Base-by-base conservation (phyloP, 208 protist genomes). In the Wallacemonas sp. region DNA sequence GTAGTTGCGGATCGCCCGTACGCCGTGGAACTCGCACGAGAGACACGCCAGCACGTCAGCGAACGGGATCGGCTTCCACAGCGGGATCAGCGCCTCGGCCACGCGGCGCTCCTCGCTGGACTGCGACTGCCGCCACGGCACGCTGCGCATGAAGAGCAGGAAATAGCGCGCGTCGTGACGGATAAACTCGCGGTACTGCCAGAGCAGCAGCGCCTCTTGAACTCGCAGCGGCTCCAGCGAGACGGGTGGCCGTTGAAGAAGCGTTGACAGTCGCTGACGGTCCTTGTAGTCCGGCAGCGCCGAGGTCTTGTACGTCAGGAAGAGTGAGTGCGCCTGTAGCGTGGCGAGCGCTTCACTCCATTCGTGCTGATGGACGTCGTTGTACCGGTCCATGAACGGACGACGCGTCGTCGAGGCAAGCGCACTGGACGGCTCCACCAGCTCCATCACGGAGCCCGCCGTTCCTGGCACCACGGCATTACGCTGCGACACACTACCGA, bases 171-270 rank as follows among this genome's bases (percentile, higher is more conserved):
- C 74, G 49, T 96, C 85, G 16, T 79, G 72, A 17, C 70, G 54
- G 34, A 98, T 77, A 68, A 90, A 98, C 61, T 87, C 81, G 29
- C 92, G 79, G 72, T 94, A 98, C 62, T 88, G 93, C 95, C 96
- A 99, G 55, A 99, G 73, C 55, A 99, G 75, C 32, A 81, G 68
- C 56, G 78, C 83, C 17, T 99, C 95, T 58, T 98, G 93, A n/a
- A 82, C 65, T 17, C 78, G 65, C 26, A 87, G 62, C 24, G 52
- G 61, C 66, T 89, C 83, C 48, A 89, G 61, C 29, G 85, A 82
- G 32, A 96, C 72, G 1, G 86, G 76, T 27, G 82, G 88, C 24
- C 72, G 83, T 2, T 49, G 54, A 34, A 75, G 68, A 17, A 96
- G 63, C 36, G 74, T 71, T n/a, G 67, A 30, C 4, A 96, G 78